Evolutionary conservation across 345 rosid genomes (phyloP), one percentile per base, ranked within the genome.

Genomic region (Cardamine resedifolia): DNA sequence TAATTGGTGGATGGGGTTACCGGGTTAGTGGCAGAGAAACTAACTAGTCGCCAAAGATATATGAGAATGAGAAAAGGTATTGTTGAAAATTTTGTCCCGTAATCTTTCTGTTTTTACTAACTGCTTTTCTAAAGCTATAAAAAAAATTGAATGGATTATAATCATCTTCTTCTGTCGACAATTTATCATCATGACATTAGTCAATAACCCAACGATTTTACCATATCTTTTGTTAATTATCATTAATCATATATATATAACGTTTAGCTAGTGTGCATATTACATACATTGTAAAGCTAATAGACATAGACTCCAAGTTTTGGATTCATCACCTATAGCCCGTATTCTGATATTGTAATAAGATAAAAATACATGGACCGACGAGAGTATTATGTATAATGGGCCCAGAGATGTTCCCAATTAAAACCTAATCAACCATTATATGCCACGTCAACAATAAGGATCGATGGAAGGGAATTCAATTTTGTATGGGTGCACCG

Each of bases 1-100:
- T 67, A 68, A 68, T 43, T 75, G 58, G 74, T 75, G 78, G 78
- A 68, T 68, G 78, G 74, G 78, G 73, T 66, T 58, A 63, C 24
- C 21, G 58, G 51, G 24, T 53, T 39, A 56, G 71, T 73, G 77
- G 77, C 41, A 56, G 6, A 41, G 30, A 58, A 23, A 23, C 24
- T 31, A n/a, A 41, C 49, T 31, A 73, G 66, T 65, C 50, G 60
- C 60, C 66, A 58, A 66, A 55, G 36, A 10, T 62, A 18, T 53
- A 55, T 72, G 41, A 23, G 64, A 53, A 21, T 63, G 47, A 53
- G 70, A 55, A 55, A 73, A 12, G 21, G 2, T 10, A 6, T 56
- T 18, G 15, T 45, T 44, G 28, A 55, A 53, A 44, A 19, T 73
- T 43, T n/a, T 64, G 65, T 44, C 58, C 77, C 64, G 3, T 47